A percentile compares a stretch with the other conserved stretches of the same genome.
These are phyloP conservation scores for Erodium trifolium DNA, from an alignment of 441 rosid species.

Conservation along the genomic window DNA sequence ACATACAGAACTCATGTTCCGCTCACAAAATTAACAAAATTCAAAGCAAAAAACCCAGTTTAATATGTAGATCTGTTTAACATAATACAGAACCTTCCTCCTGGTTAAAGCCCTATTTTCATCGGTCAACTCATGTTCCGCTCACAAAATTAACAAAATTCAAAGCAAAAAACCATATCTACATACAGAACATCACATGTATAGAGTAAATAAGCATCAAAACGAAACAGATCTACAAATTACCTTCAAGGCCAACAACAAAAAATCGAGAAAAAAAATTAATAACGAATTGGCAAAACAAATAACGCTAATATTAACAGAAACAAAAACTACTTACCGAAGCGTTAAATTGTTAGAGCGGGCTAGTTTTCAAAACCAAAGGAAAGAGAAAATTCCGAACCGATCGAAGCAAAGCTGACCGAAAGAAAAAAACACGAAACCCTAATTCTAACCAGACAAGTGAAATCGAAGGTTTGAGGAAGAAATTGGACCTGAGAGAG, in stretches of 20 bases:
- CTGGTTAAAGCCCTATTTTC: background rate
- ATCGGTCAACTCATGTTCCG: background rate
- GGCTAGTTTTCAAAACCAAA: background rate
- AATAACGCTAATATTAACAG: background rate
- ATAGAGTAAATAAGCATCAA: background rate
- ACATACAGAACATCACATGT: background rate
- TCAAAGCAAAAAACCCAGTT: too few relatives aligned
- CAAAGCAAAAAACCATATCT: background rate
- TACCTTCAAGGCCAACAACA: background rate
- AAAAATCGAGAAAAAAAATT: background rate
- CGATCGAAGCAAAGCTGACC: background rate
- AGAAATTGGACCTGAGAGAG: slow-evolving; percentile 25
- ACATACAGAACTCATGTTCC: background rate
- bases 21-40: too few relatives aligned
- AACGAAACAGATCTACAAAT: background rate
- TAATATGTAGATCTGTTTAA: too few relatives aligned
- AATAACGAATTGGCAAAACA: background rate
- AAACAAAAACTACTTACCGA: slow-evolving; percentile 16
- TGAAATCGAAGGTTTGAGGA: background rate
- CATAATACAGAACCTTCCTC: background rate
- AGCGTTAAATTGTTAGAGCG: slow-evolving; percentile 11
- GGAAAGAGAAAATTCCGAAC: background rate
- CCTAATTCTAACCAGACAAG: background rate
- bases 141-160: background rate
- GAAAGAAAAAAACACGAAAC: background rate